Conservation (phyloP, 495 filamentous ascomycete species). For the Xanthoparmelia taractica region DNA sequence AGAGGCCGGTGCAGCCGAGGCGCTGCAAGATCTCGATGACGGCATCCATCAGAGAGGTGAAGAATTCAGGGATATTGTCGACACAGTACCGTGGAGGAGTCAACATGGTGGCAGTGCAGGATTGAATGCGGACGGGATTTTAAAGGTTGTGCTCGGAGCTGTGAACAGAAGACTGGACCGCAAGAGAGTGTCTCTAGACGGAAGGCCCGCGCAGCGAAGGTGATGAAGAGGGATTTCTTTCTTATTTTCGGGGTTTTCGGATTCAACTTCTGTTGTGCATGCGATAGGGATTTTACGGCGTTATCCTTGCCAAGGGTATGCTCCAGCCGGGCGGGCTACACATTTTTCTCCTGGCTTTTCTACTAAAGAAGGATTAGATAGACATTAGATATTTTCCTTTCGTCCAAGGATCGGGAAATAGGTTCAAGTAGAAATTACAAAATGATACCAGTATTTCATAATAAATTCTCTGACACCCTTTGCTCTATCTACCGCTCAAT, state of each 20-base stretch:
- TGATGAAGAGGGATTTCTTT: not conserved
- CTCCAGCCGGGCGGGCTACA: too few relatives aligned
- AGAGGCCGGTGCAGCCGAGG: conserved; percentile 54
- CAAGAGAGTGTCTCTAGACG: conserved; percentile 21
- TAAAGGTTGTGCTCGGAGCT: conserved; percentile 60
- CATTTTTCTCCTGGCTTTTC: too few relatives aligned
- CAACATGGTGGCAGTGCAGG: conserved; percentile 28
- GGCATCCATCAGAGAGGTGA: conserved; percentile 48
- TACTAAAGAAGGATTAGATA: too few relatives aligned
- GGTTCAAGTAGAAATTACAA: too few relatives aligned
- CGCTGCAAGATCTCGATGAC: conserved; percentile 73
- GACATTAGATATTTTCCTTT: too few relatives aligned
- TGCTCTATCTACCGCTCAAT: too few relatives aligned
- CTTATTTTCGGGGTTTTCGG: not conserved
- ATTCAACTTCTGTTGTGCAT: not conserved
- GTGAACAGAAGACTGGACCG: conserved; percentile 21
- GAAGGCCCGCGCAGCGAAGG: not conserved
- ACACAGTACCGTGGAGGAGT: conserved; percentile 72
- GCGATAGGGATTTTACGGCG: not conserved
- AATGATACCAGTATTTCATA: too few relatives aligned
- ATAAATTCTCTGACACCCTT: too few relatives aligned
- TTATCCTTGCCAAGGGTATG: too few relatives aligned
- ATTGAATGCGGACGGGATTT: conserved; percentile 58
- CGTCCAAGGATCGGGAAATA: too few relatives aligned
- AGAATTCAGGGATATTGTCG: conserved; percentile 78